Base-by-base conservation (phyloP, 192 early-diverging fungal species). In the Thamnidium elegans region DNA sequence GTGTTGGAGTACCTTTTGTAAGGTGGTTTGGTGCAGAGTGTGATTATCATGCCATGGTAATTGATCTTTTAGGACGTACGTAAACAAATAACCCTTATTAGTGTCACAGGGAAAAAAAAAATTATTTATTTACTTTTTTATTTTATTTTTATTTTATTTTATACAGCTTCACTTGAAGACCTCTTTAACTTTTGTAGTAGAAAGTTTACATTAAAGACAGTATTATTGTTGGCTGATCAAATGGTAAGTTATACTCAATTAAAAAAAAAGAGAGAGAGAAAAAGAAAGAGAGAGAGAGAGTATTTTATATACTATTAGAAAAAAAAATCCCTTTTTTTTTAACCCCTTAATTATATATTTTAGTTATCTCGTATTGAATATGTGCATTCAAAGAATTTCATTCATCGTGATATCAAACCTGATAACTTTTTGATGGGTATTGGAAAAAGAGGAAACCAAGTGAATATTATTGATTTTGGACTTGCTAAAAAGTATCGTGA, bases 361-460 rank as follows among this genome's bases (percentile, higher is more conserved):
- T 62, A 75, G 80, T 60, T 88, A 60, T 85, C 85, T 48, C 80
- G 86, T 58, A 78, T 90, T 63, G 85, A 89, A 71, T 83, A 84
- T 58, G 82, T 89, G 51, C 89, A 90, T 71, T 80, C 77, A 63
- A 92, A 91, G 76, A 88, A 89, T 69, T 91, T 95, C 63, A 92
- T 95, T 71, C 91, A 95, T 71, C 85, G 93, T 62, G 90, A 90
- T 69, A 92, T 92, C 66, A 92, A 93, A 72, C 90, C 90, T 2
- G 92, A 93, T 71, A 95, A 95, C 85, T 94, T 95, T 63, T 70
- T 95, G 54, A 91, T 94, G 87, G 92, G 92, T 53, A 86, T 90
- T 71, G 89, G 87, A 23, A 90, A 89, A 71, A 87, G 88, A 65
- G 85, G 86, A 52, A 90, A 92, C 66, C 86, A 91, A 66, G 89